phyloP scores from a whole-genome alignment of 1,139 yeast species.

The Geotrichum australiense region DNA sequence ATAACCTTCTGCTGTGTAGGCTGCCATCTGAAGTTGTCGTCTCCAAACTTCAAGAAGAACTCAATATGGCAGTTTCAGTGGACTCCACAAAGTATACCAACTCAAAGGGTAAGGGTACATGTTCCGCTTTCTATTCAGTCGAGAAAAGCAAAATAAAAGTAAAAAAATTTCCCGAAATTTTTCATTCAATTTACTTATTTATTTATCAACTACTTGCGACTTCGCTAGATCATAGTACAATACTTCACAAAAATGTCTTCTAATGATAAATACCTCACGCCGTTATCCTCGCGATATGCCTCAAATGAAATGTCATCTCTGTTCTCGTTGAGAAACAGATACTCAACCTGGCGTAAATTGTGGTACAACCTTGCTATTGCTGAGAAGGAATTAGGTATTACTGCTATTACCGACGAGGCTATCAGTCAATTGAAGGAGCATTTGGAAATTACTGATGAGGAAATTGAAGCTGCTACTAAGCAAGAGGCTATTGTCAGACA shows the following conservation, averaged over 20 bases:
- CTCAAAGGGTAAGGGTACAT: too few species aligned
- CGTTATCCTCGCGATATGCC: slow-evolving; percentile 94
- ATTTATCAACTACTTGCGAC: too few species aligned
- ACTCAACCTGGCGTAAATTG: slow-evolving; percentile 96
- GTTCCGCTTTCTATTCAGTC: too few species aligned
- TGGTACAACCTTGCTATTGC: slow-evolving; percentile 97
- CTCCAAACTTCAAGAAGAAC: too few species aligned
- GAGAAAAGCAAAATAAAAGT: too few species aligned
- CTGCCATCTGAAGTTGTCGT: too few species aligned
- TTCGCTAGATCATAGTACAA: too few species aligned
- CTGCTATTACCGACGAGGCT: slow-evolving; percentile 83
- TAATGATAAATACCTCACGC: slow-evolving; percentile 60
- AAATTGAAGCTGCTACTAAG: slow-evolving; percentile 76
- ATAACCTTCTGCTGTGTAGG: too few species aligned
- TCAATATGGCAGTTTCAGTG: too few species aligned
- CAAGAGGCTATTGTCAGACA: slow-evolving; percentile 98
- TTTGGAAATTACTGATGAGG: slow-evolving; percentile 82
- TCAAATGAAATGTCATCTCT: slow-evolving; percentile 93
- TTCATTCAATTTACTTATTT: too few species aligned
- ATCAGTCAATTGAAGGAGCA: slow-evolving; percentile 75
- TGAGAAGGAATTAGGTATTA: slow-evolving; percentile 82
- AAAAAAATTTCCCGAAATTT: too few species aligned
- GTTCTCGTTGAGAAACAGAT: slow-evolving; percentile 89
- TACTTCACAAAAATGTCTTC: slow-evolving; percentile 12
- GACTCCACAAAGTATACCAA: too few species aligned